These are phyloP conservation scores for Pseudocercospora pini-densiflorae DNA, from an alignment of 2,329 filamentous ascomycete species.

Conservation along the genomic window DNA sequence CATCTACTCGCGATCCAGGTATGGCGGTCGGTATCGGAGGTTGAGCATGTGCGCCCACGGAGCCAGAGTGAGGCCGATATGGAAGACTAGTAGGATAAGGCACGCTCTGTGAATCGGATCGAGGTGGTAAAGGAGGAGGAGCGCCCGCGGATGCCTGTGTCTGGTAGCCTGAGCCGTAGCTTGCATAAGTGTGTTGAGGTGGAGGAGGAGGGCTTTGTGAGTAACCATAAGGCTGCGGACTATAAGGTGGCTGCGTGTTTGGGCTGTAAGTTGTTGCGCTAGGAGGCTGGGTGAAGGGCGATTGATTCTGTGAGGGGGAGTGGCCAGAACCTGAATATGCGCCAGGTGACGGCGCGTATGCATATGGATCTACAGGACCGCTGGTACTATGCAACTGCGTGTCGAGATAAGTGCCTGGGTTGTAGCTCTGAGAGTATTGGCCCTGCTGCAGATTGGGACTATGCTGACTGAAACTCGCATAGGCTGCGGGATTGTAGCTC, in stretches of 20 bases:
- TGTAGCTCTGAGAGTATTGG: conserved; percentile 29
- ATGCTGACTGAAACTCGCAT: conserved; percentile 41
- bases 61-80: conserved; percentile 28
- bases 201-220: conserved; percentile 29
- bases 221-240: conserved; percentile 30
- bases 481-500: conserved; percentile 52
- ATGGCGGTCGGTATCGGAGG: conserved; percentile 16
- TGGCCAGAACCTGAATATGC: conserved; percentile 25
- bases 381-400: conserved; percentile 29
- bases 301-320: conserved; percentile 25
- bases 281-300: conserved; percentile 24
- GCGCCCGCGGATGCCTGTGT: conserved; percentile 22
- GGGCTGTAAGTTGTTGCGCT: conserved; percentile 28
- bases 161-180: conserved; percentile 21
- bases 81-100: conserved; percentile 31
- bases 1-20: conserved; percentile 20
- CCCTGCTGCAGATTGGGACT: conserved; percentile 18
- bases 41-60: conserved; percentile 24
- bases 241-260: conserved; percentile 28
- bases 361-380: conserved; percentile 37
- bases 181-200: conserved; percentile 22
- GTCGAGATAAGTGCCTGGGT: conserved; percentile 33
- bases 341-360: conserved; percentile 29
- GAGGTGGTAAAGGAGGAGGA: conserved; percentile 16
- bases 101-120: conserved; percentile 7